These are phyloP conservation scores for Xylariomycetidae sp. DNA, from an alignment of 2,329 filamentous ascomycete species.

Conservation along the genomic window DNA sequence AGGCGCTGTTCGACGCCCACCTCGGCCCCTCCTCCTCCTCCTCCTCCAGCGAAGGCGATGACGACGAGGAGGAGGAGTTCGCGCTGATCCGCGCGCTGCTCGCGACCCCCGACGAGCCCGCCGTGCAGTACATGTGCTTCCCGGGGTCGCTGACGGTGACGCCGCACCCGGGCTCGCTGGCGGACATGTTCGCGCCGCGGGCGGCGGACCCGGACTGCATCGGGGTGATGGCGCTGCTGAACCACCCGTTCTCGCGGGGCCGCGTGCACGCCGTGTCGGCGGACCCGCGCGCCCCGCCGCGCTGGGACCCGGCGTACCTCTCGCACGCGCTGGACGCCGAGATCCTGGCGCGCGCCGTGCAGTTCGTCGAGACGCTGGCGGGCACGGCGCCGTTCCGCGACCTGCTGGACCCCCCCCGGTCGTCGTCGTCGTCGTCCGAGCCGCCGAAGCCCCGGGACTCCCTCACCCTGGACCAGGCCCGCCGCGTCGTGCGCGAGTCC, in stretches of 20 bases:
- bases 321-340: slow-evolving; percentile 51
- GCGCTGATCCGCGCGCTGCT: slow-evolving; percentile 24
- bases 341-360: slow-evolving; percentile 37
- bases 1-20: slow-evolving; percentile 20
- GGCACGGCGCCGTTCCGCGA: slow-evolving; percentile 34
- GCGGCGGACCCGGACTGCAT: slow-evolving; percentile 42
- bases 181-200: slow-evolving; percentile 17
- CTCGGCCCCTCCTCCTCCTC: slow-evolving; percentile 1
- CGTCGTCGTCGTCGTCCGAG: slow-evolving; percentile 26
- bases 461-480: slow-evolving; percentile 30
- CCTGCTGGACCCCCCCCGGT: slow-evolving; percentile 33
- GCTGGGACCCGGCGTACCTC: slow-evolving; percentile 52
- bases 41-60: too few species aligned
- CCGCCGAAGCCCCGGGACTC: too few species aligned
- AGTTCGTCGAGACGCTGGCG: slow-evolving; percentile 31
- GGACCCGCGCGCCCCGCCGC: slow-evolving; percentile 34
- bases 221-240: slow-evolving; percentile 50
- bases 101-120: slow-evolving; percentile 22
- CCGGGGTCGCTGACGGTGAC: slow-evolving; percentile 24
- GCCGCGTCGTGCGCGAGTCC: slow-evolving; percentile 27
- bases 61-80: slow-evolving; percentile 12
- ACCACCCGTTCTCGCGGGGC: slow-evolving; percentile 56
- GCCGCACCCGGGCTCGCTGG: slow-evolving; percentile 22
- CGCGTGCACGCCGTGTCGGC: slow-evolving; percentile 48
- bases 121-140: slow-evolving; percentile 29